Evolutionary conservation across 768 basidiomycete species (phyloP), one percentile per base, ranked within the genome.

Genomic region (Austroboletus eburneus): DNA sequence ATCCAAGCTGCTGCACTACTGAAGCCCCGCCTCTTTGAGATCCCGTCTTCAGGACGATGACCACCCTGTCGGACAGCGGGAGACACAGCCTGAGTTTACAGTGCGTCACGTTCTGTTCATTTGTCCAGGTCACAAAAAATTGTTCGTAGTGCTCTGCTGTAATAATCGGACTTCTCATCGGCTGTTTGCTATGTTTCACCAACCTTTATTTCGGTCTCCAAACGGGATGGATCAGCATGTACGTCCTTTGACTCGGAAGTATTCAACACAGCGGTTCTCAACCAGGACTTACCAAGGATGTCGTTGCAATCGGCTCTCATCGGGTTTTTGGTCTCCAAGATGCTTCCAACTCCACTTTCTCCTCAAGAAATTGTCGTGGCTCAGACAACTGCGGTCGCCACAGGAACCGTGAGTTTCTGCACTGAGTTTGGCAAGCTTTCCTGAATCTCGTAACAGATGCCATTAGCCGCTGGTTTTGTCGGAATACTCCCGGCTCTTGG

Each of bases 351-450:
- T 3, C 85, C 85, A 0, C 76, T 94, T 25, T 84, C 83, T n/a
- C 84, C 92, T 1, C 91, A 93, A 67, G 91, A 97, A 64, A 86
- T 95, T 48, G 86, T 96, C 17, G 89, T 98, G 0, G 76, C 96
- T 3, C 94, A 98, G 62, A 96, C 95, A 0, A 94, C 91, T 0
- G 93, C 95, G 0, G 93, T 94, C 2, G 95, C 94, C 2, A 97
- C 93, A 2, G 95, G 95, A 18, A 80, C 78, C 3, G 74, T 74
- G 43, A 50, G 49, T 42, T 53, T 54, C 29, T 33, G 9, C 21
- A 13, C 5, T 2, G 35, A 9, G 8, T 12, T 18, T 12, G 8
- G 29, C 17, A 22, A 16, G 8, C n/a, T 34, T 13, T 38, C 18
- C 3, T 32, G 35, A 34, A 38, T 39, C 25, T 22, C 16, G 17